Percentiles rank a stretch among this genome's conserved stretches.
Conservation (phyloP, 2,329 filamentous ascomycete species). For the Meredithiella fracta region DNA sequence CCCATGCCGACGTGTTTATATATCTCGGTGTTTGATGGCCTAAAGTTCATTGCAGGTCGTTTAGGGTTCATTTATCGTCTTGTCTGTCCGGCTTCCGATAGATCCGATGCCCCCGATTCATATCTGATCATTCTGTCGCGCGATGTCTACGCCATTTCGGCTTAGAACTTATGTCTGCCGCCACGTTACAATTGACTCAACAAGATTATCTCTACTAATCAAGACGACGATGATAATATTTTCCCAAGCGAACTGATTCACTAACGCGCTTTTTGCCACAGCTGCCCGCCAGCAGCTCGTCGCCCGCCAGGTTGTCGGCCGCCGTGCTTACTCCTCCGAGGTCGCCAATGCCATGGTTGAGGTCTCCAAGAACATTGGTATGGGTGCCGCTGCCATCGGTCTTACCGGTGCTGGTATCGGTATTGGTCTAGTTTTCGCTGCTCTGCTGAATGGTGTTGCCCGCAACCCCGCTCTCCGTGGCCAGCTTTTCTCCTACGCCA, state of each 20-base stretch:
- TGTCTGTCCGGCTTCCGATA: too few relatives aligned
- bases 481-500: conserved; percentile 92
- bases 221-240: not conserved
- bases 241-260: not conserved
- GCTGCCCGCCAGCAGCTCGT: conserved; percentile 15
- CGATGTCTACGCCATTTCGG: too few relatives aligned
- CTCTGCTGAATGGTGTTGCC: conserved; percentile 75
- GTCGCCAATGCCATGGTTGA: conserved; percentile 77
- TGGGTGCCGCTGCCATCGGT: conserved; percentile 80
- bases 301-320: conserved; percentile 34
- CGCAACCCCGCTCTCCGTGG: conserved; percentile 89
- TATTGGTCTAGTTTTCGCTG: conserved; percentile 89
- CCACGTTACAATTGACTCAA: not conserved
- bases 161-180: too few relatives aligned
- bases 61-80: too few relatives aligned
- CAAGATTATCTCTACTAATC: not conserved
- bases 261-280: conserved; percentile 9
- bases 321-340: conserved; percentile 73
- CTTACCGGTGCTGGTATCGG: conserved; percentile 85
- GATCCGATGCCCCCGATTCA: too few relatives aligned
- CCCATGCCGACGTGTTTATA: not conserved
- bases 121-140: too few relatives aligned
- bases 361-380: conserved; percentile 81
- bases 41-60: too few relatives aligned
- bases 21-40: not conserved